These are phyloP conservation scores for Backusella tarrabulga DNA, from an alignment of 192 early-diverging fungal species.

Conservation along the genomic window DNA sequence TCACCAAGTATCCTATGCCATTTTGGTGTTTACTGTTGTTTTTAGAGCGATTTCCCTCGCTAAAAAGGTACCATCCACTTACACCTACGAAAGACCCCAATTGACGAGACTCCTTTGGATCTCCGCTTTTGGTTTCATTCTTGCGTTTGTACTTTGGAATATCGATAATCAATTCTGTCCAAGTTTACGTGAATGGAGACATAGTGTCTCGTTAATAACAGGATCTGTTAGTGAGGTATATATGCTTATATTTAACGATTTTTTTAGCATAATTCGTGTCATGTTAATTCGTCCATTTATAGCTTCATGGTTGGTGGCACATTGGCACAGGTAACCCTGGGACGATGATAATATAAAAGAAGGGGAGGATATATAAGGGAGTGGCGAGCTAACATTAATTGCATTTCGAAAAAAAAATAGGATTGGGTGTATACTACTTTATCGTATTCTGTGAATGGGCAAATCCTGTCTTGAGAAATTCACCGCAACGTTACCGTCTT, in stretches of 20 bases:
- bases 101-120: constrained; percentile 34
- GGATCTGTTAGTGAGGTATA: constrained; percentile 8
- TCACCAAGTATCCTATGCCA: constrained; percentile 62
- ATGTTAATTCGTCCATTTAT: constrained; percentile 1
- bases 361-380: background rate
- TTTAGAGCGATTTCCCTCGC: constrained; percentile 45
- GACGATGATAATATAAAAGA: background rate
- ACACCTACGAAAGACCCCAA: constrained; percentile 11
- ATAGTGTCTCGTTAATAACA: constrained; percentile 40
- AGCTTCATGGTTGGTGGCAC: constrained; percentile 69
- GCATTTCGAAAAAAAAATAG: constrained; percentile 1
- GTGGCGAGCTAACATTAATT: background rate
- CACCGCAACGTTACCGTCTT: constrained; percentile 7
- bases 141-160: constrained; percentile 74
- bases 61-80: constrained; percentile 25
- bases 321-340: constrained; percentile 46
- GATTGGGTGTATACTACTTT: constrained; percentile 28
- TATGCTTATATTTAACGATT: constrained; percentile 34
- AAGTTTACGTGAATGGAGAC: constrained; percentile 47
- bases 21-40: constrained; percentile 52
- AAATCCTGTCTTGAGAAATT: constrained; percentile 8
- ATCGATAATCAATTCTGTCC: constrained; percentile 75
- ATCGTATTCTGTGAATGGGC: constrained; percentile 28
- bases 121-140: constrained; percentile 43
- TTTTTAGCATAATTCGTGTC: constrained; percentile 43